Base-by-base conservation (phyloP, 208 protist genomes). In the Acanthamoeba triangularis region DNA sequence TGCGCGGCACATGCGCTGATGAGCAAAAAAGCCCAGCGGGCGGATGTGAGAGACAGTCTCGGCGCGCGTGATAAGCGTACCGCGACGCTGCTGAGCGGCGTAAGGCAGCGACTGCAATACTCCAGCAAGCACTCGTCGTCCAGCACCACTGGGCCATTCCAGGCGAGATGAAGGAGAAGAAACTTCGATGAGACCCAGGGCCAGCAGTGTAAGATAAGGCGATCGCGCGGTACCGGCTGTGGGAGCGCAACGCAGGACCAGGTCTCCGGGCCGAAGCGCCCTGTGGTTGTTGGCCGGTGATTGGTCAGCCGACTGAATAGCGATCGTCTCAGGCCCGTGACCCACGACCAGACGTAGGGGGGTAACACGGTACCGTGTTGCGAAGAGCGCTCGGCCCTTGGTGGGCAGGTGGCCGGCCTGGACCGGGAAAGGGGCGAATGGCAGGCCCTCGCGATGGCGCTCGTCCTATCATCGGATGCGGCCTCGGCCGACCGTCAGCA, bases 101-200 rank as follows among this genome's bases (percentile, higher is more conserved):
- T 23, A 28, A 88, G 23, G 30, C 80, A 88, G 25, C 5, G 80
- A 28, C 80, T 88, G 80, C 80, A 88, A 49, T 88, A 88, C 30
- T 23, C 11, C 23, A 63, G 49, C 41, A 88, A 18, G 23, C 47
- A 63, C 14, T 56, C 80, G 28, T 88, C 80, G 20, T 88, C 80
- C 44, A 88, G n/a, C 49, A 88, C 80, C 41, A 49, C 80, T 88
- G 41, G 28, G 14, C 14, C 49, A 63, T 13, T 28, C 20, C 56
- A 65, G 18, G 59, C 16, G 30, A 65, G 59, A 8, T 16, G 18
- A 30, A 23, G 61, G 5, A 28, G 28, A 28, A 67, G 28, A 67
- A 67, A 13, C 20, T 49, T n/a, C 44, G 4, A 10, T 49, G 14
- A n/a, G 35, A 54, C 8, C 6, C 23, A 35, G 2, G 13, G 16